A percentile compares a stretch with the other conserved stretches of the same genome.
phyloP scores from a whole-genome alignment of 2,329 filamentous ascomycete genomes.

The Trichoderma sp. region DNA sequence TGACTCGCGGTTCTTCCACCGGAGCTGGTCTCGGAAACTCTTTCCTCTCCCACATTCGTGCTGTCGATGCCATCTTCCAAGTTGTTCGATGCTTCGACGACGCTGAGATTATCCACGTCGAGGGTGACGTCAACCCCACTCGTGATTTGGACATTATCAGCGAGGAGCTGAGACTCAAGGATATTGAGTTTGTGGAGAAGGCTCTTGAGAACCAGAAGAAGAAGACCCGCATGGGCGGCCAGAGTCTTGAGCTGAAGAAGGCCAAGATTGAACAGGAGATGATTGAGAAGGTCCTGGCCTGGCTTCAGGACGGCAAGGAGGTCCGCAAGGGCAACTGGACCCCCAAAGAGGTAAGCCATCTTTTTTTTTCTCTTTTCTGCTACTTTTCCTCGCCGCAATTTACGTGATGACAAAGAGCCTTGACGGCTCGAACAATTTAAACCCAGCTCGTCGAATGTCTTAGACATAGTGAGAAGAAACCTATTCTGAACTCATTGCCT shows the following conservation, averaged over 20 bases:
- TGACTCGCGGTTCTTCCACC: conserved; percentile 93
- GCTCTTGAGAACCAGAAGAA: conserved; percentile 88
- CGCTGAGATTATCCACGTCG: conserved; percentile 98
- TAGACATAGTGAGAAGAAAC: conserved; percentile 81
- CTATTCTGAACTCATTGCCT: conserved; percentile 60
- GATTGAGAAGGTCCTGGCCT: conserved; percentile 84
- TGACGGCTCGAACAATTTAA: conserved; percentile 83
- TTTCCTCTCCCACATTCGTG: conserved; percentile 98
- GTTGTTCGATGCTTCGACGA: conserved; percentile 97
- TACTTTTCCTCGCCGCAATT: conserved; percentile 35
- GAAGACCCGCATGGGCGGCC: conserved; percentile 90
- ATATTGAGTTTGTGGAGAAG: conserved; percentile 98
- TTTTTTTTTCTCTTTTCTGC: conserved; percentile 27
- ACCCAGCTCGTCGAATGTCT: conserved; percentile 99
- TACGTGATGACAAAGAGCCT: conserved; percentile 98
- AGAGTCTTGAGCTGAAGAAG: conserved; percentile 98
- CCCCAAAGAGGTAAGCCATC: conserved; percentile 84
- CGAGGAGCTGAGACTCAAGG: conserved; percentile 94
- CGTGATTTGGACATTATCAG: conserved; percentile 96
- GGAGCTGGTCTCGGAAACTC: conserved; percentile 96
- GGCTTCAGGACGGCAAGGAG: conserved; percentile 86
- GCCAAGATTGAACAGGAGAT: conserved; percentile 90
- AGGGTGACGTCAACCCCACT: conserved; percentile 94
- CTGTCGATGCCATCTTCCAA: conserved; percentile 97
- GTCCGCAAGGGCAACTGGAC: conserved; percentile 87